phyloP scores from a whole-genome alignment of 768 basidiomycete species.

The Pholiota conissans region DNA sequence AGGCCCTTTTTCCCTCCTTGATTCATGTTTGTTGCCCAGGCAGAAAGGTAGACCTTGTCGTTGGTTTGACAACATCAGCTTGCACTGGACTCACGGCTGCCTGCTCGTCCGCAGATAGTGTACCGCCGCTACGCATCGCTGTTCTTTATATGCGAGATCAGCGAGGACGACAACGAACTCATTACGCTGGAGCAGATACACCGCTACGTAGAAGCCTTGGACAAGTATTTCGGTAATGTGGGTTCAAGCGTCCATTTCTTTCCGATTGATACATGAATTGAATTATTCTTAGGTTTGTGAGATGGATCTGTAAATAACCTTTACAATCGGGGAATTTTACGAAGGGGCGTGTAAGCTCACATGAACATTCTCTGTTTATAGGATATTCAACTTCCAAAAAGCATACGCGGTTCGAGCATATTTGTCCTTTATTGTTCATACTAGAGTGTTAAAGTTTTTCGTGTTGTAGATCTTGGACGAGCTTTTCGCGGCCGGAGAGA shows the following conservation, averaged over 20 bases:
- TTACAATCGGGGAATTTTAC: background rate
- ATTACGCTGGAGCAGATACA: conserved; percentile 91
- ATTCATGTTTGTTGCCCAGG: conserved; percentile 16
- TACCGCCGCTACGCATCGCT: conserved; percentile 95
- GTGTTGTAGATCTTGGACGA: conserved; percentile 78
- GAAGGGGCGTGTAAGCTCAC: no score
- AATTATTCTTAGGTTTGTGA: conserved; percentile 94
- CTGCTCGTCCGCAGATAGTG: conserved; percentile 57
- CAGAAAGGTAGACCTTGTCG: conserved; percentile 24
- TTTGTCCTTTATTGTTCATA: background rate
- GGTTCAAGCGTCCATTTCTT: no score
- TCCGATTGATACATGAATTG: no score
- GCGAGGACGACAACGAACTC: conserved; percentile 85
- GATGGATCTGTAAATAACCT: conserved; percentile 73
- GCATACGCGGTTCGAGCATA: conserved; percentile 73
- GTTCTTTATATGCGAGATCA: conserved; percentile 91
- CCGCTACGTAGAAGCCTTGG: conserved; percentile 91
- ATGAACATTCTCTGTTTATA: conserved; percentile 25
- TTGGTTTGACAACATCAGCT: no score
- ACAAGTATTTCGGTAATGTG: conserved; percentile 86
- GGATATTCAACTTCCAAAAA: conserved; percentile 98
- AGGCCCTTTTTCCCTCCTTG: no score
- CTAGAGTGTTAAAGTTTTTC: background rate
- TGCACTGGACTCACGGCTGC: no score
- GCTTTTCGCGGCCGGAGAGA: conserved; percentile 88